These are phyloP conservation scores for Casuarina glauca DNA, from an alignment of 306 rosid genomes.

Conservation along the genomic window DNA sequence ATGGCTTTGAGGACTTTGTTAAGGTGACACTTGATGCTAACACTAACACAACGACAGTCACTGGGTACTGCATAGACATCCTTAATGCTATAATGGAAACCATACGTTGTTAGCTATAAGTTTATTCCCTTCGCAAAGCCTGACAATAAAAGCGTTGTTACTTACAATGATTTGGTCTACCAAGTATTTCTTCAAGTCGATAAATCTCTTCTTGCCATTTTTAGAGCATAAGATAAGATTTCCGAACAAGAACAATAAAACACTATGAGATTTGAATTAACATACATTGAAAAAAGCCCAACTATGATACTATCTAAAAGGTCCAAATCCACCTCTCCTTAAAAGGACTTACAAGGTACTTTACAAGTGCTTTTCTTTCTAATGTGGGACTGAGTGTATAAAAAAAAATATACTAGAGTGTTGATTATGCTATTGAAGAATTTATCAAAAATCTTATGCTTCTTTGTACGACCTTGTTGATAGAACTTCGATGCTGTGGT, in stretches of 20 bases:
- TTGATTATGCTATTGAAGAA: too few relatives aligned
- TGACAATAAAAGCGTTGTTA: conserved; percentile 26
- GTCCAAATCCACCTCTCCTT: too few relatives aligned
- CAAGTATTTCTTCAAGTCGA: conserved; percentile 50
- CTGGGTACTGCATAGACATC: conserved; percentile 55
- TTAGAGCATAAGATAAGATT: too few relatives aligned
- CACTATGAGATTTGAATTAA: neutral
- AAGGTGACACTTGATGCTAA: neutral
- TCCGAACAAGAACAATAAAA: too few relatives aligned
- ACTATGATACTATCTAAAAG: too few relatives aligned
- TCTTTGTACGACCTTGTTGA: neutral
- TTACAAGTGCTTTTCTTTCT: too few relatives aligned
- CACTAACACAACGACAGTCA: conserved; percentile 15
- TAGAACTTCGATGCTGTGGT: conserved; percentile 50
- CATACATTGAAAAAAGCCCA: neutral
- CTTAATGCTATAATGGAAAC: conserved; percentile 41
- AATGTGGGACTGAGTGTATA: too few relatives aligned
- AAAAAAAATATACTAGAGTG: too few relatives aligned
- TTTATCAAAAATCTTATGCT: too few relatives aligned
- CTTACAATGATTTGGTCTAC: conserved; percentile 37
- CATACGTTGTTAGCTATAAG: conserved; percentile 39
- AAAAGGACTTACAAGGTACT: too few relatives aligned
- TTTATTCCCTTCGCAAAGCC: conserved; percentile 36
- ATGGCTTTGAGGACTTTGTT: conserved; percentile 33
- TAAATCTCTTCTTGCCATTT: neutral